Conservation (phyloP, 306 rosid genomes). For the Castanea crenata region DNA sequence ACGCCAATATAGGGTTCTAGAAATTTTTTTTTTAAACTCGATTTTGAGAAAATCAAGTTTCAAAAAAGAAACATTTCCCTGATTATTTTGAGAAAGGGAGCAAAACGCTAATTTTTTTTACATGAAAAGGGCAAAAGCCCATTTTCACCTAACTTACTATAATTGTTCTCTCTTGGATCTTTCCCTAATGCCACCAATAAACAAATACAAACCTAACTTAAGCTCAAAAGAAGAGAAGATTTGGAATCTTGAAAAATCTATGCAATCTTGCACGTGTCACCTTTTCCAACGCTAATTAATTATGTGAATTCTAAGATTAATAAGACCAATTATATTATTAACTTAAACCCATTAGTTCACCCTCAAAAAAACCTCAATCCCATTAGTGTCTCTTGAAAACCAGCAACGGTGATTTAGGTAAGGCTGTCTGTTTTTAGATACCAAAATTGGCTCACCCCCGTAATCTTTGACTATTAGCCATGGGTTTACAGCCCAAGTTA, state of each 20-base stretch:
- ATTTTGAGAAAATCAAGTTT: no score
- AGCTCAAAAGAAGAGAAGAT: constrained; percentile 19
- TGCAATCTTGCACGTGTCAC: constrained; percentile 31
- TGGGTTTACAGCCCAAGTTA: neutral
- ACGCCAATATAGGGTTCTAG: no score
- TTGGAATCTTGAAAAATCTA: neutral
- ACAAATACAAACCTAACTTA: constrained; percentile 17
- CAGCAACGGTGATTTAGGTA: constrained; percentile 25
- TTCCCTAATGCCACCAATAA: constrained; percentile 7
- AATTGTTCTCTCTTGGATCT: neutral
- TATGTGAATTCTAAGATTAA: neutral
- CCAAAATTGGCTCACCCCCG: neutral
- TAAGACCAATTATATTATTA: neutral
- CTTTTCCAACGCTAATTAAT: constrained; percentile 12
- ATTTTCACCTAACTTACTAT: no score
- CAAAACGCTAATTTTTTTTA: no score
- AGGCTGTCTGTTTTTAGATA: constrained; percentile 13
- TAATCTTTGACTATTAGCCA: neutral
- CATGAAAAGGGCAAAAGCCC: no score
- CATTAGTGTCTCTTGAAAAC: constrained; percentile 28
- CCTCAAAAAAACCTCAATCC: neutral
- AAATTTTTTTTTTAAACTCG: no score
- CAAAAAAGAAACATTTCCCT: no score
- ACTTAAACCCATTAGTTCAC: neutral
- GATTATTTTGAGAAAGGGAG: no score